Evolutionary conservation across 768 basidiomycete species (phyloP).

Genomic region (Dentipellis sp.): DNA sequence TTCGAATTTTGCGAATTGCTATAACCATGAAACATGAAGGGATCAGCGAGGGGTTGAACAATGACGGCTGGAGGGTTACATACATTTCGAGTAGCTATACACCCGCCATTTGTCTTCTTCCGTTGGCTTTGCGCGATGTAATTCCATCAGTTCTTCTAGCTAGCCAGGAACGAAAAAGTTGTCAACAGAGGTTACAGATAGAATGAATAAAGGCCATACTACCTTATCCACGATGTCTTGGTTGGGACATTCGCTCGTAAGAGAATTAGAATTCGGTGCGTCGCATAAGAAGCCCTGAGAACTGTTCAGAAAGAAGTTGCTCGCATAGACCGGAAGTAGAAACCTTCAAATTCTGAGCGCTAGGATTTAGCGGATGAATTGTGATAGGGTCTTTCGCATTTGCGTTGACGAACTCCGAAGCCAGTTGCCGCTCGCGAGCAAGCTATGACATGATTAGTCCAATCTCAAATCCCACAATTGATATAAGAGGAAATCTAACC

Average conservation of each 20-base stretch:
- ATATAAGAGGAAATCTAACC: neutral
- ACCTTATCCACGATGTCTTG: constrained; percentile 73
- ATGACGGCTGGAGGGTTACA: neutral
- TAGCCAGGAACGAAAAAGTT: constrained; percentile 19
- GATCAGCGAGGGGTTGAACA: neutral
- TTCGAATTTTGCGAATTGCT: constrained; percentile 55
- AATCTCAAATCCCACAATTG: too few species aligned
- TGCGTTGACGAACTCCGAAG: neutral
- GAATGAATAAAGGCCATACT: neutral
- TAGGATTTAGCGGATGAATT: too few species aligned
- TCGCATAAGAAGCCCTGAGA: constrained; percentile 63
- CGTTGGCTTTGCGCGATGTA: constrained; percentile 53
- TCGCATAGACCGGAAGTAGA: too few species aligned
- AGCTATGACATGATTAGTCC: neutral
- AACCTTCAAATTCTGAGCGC: neutral
- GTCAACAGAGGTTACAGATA: neutral
- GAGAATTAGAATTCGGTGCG: constrained; percentile 24
- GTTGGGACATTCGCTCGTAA: constrained; percentile 38
- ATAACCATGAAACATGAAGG: neutral
- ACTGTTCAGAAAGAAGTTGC: neutral
- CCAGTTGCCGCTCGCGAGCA: neutral
- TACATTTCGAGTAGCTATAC: constrained; percentile 58
- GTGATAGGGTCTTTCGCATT: too few species aligned
- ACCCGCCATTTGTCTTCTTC: constrained; percentile 64
- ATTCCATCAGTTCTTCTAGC: constrained; percentile 56